Evolutionary conservation across 352 stramenopile species (phyloP).

Genomic region (Phytophthora pistaciae): DNA sequence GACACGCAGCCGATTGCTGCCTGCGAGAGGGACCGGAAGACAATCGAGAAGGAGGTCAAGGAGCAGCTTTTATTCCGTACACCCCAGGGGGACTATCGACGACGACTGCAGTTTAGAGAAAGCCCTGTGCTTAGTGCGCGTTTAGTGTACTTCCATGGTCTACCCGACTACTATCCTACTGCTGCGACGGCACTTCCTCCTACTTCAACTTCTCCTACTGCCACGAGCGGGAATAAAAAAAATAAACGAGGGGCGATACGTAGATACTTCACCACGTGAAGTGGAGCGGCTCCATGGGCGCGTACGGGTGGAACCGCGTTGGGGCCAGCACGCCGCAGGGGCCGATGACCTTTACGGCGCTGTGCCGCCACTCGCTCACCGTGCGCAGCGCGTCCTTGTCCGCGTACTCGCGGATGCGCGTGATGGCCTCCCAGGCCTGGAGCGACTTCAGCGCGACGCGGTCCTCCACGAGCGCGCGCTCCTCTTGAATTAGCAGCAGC

Average conservation of each 20-base stretch:
- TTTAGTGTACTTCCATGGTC: constrained; percentile 1
- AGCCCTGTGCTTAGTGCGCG: background rate
- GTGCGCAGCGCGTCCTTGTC: constrained; percentile 44
- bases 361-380: constrained; percentile 47
- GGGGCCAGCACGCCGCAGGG: constrained; percentile 18
- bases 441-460: constrained; percentile 35
- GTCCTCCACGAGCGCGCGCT: constrained; percentile 38
- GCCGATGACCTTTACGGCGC: constrained; percentile 43
- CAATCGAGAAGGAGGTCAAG: background rate
- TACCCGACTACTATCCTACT: background rate
- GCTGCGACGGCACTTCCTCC: background rate
- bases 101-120: constrained; percentile 2
- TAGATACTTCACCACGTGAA: constrained; percentile 46
- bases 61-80: background rate
- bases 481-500: constrained; percentile 28
- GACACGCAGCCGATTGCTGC: background rate
- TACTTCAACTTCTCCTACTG: background rate
- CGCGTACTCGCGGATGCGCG: constrained; percentile 47
- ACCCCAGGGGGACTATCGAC: background rate
- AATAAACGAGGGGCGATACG: background rate
- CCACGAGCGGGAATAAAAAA: background rate
- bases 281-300: constrained; percentile 25
- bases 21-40: background rate
- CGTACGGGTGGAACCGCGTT: constrained; percentile 39
- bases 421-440: constrained; percentile 32